A percentile compares a stretch with the other conserved stretches of the same genome.
phyloP scores from a whole-genome alignment of 805 yeast genomes.

The Yarrowia hollandica region DNA sequence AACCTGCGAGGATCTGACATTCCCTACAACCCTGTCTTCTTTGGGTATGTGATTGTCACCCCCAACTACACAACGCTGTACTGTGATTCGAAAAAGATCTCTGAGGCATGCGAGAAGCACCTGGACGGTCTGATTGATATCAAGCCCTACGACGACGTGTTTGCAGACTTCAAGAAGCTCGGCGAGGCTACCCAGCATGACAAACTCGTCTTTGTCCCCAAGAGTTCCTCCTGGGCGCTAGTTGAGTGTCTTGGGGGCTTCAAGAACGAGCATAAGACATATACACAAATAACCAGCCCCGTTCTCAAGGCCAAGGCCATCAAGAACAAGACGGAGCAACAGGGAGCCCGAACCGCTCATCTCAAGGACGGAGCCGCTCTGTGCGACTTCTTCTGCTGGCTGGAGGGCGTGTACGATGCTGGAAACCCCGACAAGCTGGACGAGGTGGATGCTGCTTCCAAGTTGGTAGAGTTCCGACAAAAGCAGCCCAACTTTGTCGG shows the following conservation, averaged over 20 bases:
- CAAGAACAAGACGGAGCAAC: conserved; percentile 71
- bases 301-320: conserved; percentile 67
- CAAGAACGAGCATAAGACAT: conserved; percentile 40
- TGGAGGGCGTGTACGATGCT: conserved; percentile 56
- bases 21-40: conserved; percentile 84
- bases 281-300: conserved; percentile 53
- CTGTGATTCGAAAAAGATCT: conserved; percentile 50
- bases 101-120: conserved; percentile 44
- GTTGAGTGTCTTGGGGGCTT: conserved; percentile 49
- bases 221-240: conserved; percentile 67
- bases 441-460: conserved; percentile 59
- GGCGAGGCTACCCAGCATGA: conserved; percentile 36
- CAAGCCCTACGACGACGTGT: conserved; percentile 57
- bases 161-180: conserved; percentile 50
- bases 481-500: conserved; percentile 50
- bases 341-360: conserved; percentile 75
- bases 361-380: conserved; percentile 79
- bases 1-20: conserved; percentile 84
- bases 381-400: conserved; percentile 77
- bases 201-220: conserved; percentile 51
- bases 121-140: conserved; percentile 51
- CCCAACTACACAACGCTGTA: conserved; percentile 50
- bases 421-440: conserved; percentile 45
- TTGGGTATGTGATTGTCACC: conserved; percentile 59
- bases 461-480: conserved; percentile 49